These are phyloP conservation scores for Epichloe amarillans DNA, from an alignment of 2,329 filamentous ascomycete species.

Conservation along the genomic window DNA sequence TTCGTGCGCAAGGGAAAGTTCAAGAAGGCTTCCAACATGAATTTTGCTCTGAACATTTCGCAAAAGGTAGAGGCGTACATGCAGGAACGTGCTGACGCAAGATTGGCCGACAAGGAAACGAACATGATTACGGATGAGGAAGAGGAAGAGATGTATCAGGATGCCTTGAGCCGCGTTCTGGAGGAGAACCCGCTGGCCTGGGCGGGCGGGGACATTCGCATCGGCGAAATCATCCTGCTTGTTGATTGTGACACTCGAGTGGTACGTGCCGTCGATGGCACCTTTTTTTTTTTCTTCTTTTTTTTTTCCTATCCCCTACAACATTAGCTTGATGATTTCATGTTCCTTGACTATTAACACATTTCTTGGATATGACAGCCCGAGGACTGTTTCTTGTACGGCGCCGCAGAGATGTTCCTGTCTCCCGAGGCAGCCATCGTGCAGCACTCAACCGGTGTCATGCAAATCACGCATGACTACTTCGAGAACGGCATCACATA, in stretches of 20 bases:
- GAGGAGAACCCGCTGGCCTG: constrained; percentile 33
- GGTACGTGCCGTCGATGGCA: constrained; percentile 5
- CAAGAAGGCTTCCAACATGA: constrained; percentile 68
- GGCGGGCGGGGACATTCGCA: constrained; percentile 46
- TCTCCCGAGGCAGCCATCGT: constrained; percentile 58
- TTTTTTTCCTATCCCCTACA: not conserved
- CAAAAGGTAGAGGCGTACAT: constrained; percentile 50
- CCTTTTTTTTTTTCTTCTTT: accelerated
- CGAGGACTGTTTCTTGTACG: constrained; percentile 52
- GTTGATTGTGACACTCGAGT: constrained; percentile 58
- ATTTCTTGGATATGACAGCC: constrained; percentile 21
- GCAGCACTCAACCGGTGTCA: constrained; percentile 61
- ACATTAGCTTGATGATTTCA: too few species aligned
- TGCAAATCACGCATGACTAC: constrained; percentile 59
- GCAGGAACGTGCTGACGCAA: constrained; percentile 15
- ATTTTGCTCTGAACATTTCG: constrained; percentile 50
- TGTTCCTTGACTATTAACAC: not conserved
- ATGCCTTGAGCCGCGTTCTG: constrained; percentile 34
- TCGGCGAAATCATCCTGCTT: constrained; percentile 52
- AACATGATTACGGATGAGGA: constrained; percentile 14
- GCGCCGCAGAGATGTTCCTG: constrained; percentile 58
- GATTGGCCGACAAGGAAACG: constrained; percentile 7
- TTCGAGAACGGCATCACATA: constrained; percentile 66
- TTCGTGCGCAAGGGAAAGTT: constrained; percentile 50
- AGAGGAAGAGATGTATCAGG: constrained; percentile 34